These are phyloP conservation scores for Globisporangium orthogonon DNA, from an alignment of 352 stramenopile genomes.

Conservation along the genomic window DNA sequence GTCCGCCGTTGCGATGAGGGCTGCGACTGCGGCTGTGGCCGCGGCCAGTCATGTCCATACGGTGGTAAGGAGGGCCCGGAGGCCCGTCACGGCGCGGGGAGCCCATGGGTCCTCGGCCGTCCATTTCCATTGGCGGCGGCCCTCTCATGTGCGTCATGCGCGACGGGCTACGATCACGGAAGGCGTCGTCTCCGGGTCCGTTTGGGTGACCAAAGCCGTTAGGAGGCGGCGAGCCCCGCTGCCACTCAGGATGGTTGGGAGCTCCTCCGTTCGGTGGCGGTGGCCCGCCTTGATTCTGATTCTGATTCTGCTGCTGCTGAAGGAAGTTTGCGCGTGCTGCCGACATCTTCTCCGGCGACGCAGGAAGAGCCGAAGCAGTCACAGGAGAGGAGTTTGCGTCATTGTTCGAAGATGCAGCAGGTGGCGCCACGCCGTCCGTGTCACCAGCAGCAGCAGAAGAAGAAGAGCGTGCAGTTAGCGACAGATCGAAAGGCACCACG, in stretches of 20 bases:
- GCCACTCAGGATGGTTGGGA: constrained; percentile 3
- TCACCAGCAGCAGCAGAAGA: constrained; percentile 20
- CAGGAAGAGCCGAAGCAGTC: background rate
- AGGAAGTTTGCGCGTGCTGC: constrained; percentile 10
- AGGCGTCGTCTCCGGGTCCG: background rate
- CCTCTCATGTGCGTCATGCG: background rate
- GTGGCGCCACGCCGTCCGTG: constrained; percentile 6
- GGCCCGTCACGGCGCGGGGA: constrained; percentile 8
- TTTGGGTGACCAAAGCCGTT: background rate
- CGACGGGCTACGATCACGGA: background rate
- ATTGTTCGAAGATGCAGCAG: constrained; percentile 8
- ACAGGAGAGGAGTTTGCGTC: too few species aligned
- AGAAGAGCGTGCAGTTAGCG: constrained; percentile 18
- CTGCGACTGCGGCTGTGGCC: constrained; percentile 30
- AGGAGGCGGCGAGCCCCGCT: constrained; percentile 2
- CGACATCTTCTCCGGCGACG: constrained; percentile 24
- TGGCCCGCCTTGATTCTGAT: background rate
- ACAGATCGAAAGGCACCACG: background rate
- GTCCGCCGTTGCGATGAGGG: constrained; percentile 15
- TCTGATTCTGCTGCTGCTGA: background rate
- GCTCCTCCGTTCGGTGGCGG: too few species aligned
- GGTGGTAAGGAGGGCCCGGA: background rate
- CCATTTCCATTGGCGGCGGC: background rate
- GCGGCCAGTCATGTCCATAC: constrained; percentile 2
- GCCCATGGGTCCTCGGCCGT: constrained; percentile 1